Percentiles rank a stretch among this genome's conserved stretches.
Conservation (phyloP, 768 basidiomycete species). For the Sporobolomyces phaffii region DNA sequence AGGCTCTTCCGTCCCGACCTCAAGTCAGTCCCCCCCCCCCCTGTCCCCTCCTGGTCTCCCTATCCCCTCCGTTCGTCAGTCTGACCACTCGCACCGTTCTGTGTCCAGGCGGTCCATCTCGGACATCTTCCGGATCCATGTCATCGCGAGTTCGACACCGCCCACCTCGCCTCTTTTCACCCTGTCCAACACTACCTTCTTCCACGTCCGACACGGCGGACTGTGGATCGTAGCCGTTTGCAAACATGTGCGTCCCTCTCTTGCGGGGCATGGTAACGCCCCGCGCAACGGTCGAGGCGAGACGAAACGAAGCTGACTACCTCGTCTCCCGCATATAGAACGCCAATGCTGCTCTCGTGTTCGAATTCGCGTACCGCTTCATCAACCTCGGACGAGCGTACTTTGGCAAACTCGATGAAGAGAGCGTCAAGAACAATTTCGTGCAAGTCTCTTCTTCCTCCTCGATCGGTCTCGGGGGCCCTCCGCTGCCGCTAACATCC, state of each 20-base stretch:
- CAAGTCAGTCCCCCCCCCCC: constrained; percentile 58
- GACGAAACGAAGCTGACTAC: neutral
- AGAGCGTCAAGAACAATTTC: constrained; percentile 98
- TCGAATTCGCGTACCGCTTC: constrained; percentile 96
- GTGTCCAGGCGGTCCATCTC: constrained; percentile 40
- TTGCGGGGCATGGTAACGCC: neutral
- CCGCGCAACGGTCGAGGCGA: neutral
- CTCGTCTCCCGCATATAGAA: constrained; percentile 50
- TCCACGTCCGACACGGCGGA: constrained; percentile 92
- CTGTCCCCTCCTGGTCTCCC: neutral
- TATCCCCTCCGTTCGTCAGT: neutral
- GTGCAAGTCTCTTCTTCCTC: constrained; percentile 49
- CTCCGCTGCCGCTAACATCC: no score
- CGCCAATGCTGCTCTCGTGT: constrained; percentile 93
- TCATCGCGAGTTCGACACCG: constrained; percentile 67
- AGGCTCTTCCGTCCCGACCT: constrained; percentile 92
- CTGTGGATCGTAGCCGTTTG: constrained; percentile 62
- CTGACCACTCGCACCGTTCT: no score
- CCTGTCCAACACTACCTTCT: constrained; percentile 95
- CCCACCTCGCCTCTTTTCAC: constrained; percentile 97
- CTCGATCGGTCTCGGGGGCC: no score
- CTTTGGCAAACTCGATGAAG: constrained; percentile 97
- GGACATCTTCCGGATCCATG: constrained; percentile 86
- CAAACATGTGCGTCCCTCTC: constrained; percentile 28
- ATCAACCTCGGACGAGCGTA: constrained; percentile 90